phyloP scores from a whole-genome alignment of 306 rosid species.

The Myrica gale region DNA sequence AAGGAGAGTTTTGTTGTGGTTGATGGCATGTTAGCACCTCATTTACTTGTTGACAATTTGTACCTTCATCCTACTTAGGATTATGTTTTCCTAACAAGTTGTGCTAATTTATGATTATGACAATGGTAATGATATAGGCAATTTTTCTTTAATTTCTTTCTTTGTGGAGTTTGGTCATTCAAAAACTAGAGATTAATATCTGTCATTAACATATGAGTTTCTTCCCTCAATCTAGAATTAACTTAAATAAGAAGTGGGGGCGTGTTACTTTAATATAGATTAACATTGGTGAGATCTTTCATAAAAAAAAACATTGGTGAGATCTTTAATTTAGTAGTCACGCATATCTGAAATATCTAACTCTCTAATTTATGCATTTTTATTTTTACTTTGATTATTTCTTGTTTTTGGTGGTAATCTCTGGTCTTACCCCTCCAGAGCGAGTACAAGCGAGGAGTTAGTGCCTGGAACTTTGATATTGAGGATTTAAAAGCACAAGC shows the following conservation, averaged over 20 bases:
- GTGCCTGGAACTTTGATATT: slow-evolving; percentile 97
- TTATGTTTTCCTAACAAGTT: not conserved
- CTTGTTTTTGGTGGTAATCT: not conserved
- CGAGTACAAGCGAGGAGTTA: slow-evolving; percentile 97
- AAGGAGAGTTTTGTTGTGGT: slow-evolving; percentile 4
- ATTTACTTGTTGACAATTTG: not conserved
- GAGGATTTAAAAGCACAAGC: slow-evolving; percentile 98
- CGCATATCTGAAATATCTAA: slow-evolving; percentile 30
- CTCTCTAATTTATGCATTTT: not conserved
- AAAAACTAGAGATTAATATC: slow-evolving; percentile 1
- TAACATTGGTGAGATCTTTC: slow-evolving; percentile 5
- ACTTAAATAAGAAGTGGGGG: not conserved
- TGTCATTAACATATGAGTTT: not conserved
- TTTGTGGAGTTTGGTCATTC: slow-evolving; percentile 11
- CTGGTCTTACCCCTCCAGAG: slow-evolving; percentile 51
- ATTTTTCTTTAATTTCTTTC: not conserved
- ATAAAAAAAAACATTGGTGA: slow-evolving; percentile 3
- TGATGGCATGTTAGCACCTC: not conserved
- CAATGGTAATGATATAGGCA: not conserved
- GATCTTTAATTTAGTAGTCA: slow-evolving; percentile 13
- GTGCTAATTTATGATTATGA: not conserved
- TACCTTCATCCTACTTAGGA: not conserved
- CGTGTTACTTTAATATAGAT: not conserved
- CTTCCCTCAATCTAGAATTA: slow-evolving; percentile 14
- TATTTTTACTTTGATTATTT: not conserved